A percentile compares a stretch with the other conserved stretches of the same genome.
These are phyloP conservation scores for Adiantum capillusveneris DNA, from an alignment of 75 land plant species.

Conservation along the genomic window DNA sequence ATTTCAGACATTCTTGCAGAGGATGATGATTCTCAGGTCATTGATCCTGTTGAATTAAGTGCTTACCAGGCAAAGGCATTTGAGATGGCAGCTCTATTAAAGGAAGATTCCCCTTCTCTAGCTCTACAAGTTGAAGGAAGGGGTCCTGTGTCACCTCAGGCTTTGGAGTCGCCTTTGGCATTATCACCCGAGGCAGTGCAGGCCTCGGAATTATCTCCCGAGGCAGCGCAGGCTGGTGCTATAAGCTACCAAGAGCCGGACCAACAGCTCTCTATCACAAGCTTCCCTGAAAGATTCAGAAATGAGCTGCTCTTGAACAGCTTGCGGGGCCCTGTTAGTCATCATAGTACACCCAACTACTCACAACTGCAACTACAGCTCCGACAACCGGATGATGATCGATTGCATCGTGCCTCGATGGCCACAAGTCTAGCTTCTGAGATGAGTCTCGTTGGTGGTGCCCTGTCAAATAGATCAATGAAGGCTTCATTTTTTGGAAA, in stretches of 20 bases:
- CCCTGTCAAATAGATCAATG: too few relatives aligned
- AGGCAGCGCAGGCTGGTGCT: too few relatives aligned
- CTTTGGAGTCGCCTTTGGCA: neutral
- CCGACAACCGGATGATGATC: too few relatives aligned
- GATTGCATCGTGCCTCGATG: too few relatives aligned
- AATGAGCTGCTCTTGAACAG: constrained; percentile 1
- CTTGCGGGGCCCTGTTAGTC: neutral
- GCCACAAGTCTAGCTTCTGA: too few relatives aligned
- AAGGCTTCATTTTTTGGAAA: neutral
- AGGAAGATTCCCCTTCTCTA: constrained; percentile 2
- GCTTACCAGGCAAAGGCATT: constrained; percentile 35
- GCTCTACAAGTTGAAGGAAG: neutral
- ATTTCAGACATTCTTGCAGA: constrained; percentile 26
- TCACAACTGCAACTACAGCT: too few relatives aligned
- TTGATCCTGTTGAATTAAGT: constrained; percentile 16
- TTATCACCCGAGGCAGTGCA: too few relatives aligned
- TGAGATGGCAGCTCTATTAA: constrained; percentile 15
- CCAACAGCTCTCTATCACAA: neutral
- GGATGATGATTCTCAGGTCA: constrained; percentile 11
- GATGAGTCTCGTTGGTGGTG: too few relatives aligned
- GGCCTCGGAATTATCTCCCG: neutral
- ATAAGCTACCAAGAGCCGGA: neutral
- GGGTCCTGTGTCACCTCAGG: neutral
- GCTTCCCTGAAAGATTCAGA: neutral
- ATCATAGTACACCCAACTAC: too few relatives aligned